Evolutionary conservation across 768 basidiomycete genomes (phyloP).

Genomic region (Coprinopsis cinerea): DNA sequence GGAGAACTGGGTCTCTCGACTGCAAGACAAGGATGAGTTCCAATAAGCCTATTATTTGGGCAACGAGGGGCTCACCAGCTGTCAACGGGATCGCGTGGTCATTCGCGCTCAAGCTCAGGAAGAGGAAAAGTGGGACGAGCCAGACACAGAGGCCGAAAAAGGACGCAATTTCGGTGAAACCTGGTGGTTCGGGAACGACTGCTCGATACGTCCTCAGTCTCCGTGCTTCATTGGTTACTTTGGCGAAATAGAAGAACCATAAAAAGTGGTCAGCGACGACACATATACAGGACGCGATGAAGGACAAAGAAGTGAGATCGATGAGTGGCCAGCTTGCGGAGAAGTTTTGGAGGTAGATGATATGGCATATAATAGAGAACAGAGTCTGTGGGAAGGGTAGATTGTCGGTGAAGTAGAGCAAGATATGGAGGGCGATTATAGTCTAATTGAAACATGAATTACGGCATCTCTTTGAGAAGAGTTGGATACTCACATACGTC

Average conservation of each 20-base stretch:
- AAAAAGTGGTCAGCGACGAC: slow-evolving; percentile 90
- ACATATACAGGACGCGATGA: slow-evolving; percentile 78
- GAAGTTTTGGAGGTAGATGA: slow-evolving; percentile 92
- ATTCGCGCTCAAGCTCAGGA: slow-evolving; percentile 93
- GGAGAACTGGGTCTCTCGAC: slow-evolving; percentile 37
- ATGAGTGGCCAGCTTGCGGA: slow-evolving; percentile 88
- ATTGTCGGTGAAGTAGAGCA: slow-evolving; percentile 75
- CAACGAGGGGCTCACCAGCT: slow-evolving; percentile 39
- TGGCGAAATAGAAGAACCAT: slow-evolving; percentile 95
- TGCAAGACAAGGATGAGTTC: slow-evolving; percentile 12
- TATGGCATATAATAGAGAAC: slow-evolving; percentile 81
- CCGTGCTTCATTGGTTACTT: slow-evolving; percentile 56
- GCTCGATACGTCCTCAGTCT: slow-evolving; percentile 45
- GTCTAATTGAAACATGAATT: slow-evolving; percentile 36
- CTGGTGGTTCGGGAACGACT: slow-evolving; percentile 28
- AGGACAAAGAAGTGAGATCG: slow-evolving; percentile 77
- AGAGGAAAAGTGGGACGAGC: slow-evolving; percentile 88
- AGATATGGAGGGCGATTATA: slow-evolving; percentile 70
- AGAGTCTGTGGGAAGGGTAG: slow-evolving; percentile 69
- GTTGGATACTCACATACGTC: slow-evolving; percentile 69
- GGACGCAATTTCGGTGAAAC: slow-evolving; percentile 72
- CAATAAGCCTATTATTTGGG: background rate
- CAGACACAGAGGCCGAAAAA: slow-evolving; percentile 86
- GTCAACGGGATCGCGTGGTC: slow-evolving; percentile 88
- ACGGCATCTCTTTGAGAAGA: background rate